phyloP scores from a whole-genome alignment of 2,329 filamentous ascomycete genomes.

The Cyanodermella asteris region DNA sequence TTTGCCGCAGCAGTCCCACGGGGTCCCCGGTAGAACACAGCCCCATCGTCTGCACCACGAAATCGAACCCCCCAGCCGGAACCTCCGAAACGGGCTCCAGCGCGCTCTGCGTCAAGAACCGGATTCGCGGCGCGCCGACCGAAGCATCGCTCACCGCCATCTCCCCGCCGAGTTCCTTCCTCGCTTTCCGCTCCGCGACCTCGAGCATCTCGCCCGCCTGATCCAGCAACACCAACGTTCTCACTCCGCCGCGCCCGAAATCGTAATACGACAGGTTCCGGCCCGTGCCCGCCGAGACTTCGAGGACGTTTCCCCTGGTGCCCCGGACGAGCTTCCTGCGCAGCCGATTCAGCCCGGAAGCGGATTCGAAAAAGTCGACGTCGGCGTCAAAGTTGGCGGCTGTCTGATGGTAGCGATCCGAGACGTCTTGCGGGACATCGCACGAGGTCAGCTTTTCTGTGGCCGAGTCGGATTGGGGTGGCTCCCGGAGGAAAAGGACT shows the following conservation, averaged over 20 bases:
- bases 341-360: constrained; percentile 19
- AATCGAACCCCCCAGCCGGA: constrained; percentile 18
- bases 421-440: no score
- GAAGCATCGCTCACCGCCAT: no score
- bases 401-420: constrained; percentile 23
- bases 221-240: constrained; percentile 25
- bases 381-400: constrained; percentile 23
- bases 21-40: constrained; percentile 25
- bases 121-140: no score
- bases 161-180: constrained; percentile 9
- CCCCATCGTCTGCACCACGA: constrained; percentile 28
- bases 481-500: no score
- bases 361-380: constrained; percentile 21
- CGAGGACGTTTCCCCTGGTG: constrained; percentile 24
- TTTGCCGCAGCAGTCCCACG: constrained; percentile 18
- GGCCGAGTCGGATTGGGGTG: no score
- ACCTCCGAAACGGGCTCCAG: constrained; percentile 8
- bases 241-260: constrained; percentile 17
- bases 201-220: constrained; percentile 25
- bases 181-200: constrained; percentile 23
- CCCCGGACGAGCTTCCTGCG: constrained; percentile 19
- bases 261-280: constrained; percentile 25
- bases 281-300: constrained; percentile 28
- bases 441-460: no score
- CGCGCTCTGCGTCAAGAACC: constrained; percentile 18